Evolutionary conservation across 768 basidiomycete species (phyloP).

Genomic region (Mycena crocata): DNA sequence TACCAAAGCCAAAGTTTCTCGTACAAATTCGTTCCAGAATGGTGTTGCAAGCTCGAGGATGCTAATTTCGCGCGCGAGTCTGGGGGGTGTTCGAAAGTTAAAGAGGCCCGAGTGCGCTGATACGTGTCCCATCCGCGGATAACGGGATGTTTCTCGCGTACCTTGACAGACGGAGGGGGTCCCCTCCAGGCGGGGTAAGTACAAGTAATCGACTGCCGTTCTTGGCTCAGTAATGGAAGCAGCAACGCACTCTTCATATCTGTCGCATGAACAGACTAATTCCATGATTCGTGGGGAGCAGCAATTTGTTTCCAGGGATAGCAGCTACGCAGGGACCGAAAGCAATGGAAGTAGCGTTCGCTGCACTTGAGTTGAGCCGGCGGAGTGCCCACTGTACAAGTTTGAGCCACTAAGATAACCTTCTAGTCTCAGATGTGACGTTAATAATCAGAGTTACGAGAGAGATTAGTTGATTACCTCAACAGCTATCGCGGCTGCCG

Average conservation of each 20-base stretch:
- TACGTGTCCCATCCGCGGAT: conserved; percentile 8
- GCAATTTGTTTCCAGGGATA: no score
- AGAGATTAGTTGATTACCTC: conserved; percentile 24
- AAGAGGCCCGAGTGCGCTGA: conserved; percentile 24
- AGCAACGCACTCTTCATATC: not conserved
- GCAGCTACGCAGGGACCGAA: no score
- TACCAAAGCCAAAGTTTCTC: conserved; percentile 6
- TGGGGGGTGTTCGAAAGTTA: conserved; percentile 26
- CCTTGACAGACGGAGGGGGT: conserved; percentile 6
- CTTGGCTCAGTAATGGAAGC: conserved; percentile 12
- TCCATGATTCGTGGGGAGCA: no score
- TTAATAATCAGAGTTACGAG: not conserved
- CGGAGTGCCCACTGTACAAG: no score
- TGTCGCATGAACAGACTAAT: not conserved
- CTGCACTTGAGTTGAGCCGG: not conserved
- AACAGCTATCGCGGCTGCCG: not conserved
- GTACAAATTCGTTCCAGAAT: conserved; percentile 28
- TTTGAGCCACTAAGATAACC: no score
- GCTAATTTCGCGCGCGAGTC: not conserved
- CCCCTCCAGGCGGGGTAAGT: not conserved
- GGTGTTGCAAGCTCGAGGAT: conserved; percentile 7
- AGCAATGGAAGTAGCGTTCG: not conserved
- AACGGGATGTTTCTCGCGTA: conserved; percentile 8
- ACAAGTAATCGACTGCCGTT: not conserved
- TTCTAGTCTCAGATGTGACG: not conserved